These are phyloP conservation scores for Lentinus brumalis DNA, from an alignment of 768 basidiomycete species.

Conservation along the genomic window DNA sequence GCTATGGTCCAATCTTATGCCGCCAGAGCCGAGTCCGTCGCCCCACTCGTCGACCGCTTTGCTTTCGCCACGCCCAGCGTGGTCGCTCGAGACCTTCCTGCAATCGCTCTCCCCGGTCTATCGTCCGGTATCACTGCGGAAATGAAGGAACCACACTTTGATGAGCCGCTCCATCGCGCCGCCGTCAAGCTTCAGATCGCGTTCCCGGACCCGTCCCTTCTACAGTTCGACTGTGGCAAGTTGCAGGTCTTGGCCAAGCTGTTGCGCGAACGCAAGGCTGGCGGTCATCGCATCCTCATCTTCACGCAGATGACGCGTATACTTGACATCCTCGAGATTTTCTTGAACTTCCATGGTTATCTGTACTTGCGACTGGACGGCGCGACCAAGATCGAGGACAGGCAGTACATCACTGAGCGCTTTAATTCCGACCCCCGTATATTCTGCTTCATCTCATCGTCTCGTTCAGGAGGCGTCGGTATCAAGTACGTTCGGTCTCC, in stretches of 20 bases:
- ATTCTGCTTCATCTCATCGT: conserved; percentile 89
- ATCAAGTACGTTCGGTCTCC: conserved; percentile 92
- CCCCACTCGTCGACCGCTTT: conserved; percentile 62
- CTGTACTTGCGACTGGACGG: conserved; percentile 94
- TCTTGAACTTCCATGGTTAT: conserved; percentile 90
- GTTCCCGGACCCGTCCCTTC: conserved; percentile 85
- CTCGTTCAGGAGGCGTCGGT: conserved; percentile 83
- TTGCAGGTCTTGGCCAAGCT: conserved; percentile 81
- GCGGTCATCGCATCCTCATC: conserved; percentile 88
- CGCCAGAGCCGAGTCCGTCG: conserved; percentile 57
- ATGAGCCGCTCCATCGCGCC: conserved; percentile 66
- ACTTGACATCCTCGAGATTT: conserved; percentile 91
- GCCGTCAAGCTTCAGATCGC: conserved; percentile 89
- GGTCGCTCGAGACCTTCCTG: conserved; percentile 74
- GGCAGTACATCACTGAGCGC: conserved; percentile 87
- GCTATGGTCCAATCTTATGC: conserved; percentile 64
- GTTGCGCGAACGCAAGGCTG: conserved; percentile 81
- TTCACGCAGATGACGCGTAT: conserved; percentile 98
- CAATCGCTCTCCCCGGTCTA: conserved; percentile 55
- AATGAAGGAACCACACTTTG: conserved; percentile 49
- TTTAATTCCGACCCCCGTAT: conserved; percentile 78
- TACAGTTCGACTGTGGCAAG: conserved; percentile 97
- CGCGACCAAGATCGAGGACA: conserved; percentile 92
- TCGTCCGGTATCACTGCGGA: conserved; percentile 22
- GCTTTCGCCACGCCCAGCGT: conserved; percentile 80